phyloP scores from a whole-genome alignment of 2,329 filamentous ascomycete genomes.

The Ophiostoma sp. region DNA sequence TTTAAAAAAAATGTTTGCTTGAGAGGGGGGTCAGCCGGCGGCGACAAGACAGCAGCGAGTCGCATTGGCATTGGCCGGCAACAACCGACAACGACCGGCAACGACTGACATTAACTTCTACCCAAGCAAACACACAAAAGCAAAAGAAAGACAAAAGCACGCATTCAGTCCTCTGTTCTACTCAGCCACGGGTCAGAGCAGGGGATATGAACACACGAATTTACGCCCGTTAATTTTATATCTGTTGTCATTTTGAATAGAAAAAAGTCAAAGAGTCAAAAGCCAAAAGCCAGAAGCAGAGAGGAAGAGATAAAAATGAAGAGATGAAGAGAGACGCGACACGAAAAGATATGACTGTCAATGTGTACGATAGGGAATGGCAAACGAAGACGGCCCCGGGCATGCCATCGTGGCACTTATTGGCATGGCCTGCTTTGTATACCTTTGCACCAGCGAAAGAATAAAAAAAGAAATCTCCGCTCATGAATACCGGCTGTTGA shows the following conservation, averaged over 20 bases:
- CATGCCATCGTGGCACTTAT: no score
- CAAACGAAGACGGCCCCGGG: no score
- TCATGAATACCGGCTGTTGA: neutral
- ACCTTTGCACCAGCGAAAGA: neutral
- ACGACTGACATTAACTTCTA: neutral
- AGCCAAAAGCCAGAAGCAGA: neutral
- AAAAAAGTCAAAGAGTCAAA: neutral
- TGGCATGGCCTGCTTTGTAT: neutral
- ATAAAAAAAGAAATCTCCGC: neutral
- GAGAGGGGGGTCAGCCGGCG: neutral
- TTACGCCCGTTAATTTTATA: constrained; percentile 13
- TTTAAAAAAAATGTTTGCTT: neutral
- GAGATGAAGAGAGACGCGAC: neutral
- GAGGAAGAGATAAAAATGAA: neutral
- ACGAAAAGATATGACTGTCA: neutral
- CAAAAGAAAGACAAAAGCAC: constrained; percentile 7
- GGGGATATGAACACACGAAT: constrained; percentile 2
- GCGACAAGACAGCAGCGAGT: neutral
- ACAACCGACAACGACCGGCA: neutral
- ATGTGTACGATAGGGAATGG: neutral
- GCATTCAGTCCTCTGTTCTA: neutral
- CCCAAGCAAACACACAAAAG: neutral
- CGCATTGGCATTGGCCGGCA: neutral
- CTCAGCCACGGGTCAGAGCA: neutral
- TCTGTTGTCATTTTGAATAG: constrained; percentile 11